Conservation (phyloP, 2,329 filamentous ascomycete species). For the Nemania diffusa region DNA sequence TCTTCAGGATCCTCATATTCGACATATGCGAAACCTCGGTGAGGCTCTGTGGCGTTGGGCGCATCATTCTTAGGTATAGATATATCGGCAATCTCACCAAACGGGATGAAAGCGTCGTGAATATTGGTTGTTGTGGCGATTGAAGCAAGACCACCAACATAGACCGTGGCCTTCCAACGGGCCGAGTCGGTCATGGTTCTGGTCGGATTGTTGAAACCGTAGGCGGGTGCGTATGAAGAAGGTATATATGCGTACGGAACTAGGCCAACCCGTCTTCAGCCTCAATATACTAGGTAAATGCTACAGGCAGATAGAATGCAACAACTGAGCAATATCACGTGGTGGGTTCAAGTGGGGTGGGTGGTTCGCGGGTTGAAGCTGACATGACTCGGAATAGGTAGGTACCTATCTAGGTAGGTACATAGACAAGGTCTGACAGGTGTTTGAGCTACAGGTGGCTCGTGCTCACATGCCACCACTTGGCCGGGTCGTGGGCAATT, state of each 20-base stretch:
- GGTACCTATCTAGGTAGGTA: not conserved
- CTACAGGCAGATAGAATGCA: conserved; percentile 7
- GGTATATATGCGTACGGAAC: not conserved
- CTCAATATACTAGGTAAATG: no score
- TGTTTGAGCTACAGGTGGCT: conserved; percentile 9
- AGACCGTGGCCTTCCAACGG: conserved; percentile 90
- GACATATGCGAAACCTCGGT: conserved; percentile 95
- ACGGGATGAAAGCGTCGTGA: conserved; percentile 93
- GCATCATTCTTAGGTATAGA: conserved; percentile 88
- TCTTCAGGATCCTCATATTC: conserved; percentile 90
- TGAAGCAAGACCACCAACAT: conserved; percentile 87
- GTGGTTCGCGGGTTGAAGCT: not conserved
- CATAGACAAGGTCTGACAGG: not conserved
- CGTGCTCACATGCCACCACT: conserved; percentile 5
- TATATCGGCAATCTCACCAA: conserved; percentile 94
- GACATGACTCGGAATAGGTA: not conserved
- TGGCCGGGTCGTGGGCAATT: not conserved
- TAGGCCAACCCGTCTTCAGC: no score
- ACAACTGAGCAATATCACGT: conserved; percentile 24
- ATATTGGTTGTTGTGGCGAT: conserved; percentile 79
- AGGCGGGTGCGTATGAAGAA: conserved; percentile 3
- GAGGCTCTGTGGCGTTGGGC: conserved; percentile 79
- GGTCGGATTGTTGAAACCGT: conserved; percentile 12
- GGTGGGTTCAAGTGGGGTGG: conserved; percentile 1
- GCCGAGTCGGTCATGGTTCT: conserved; percentile 79